Conservation (phyloP, 192 early-diverging fungal genomes). For the Funneliformis mosseae region DNA sequence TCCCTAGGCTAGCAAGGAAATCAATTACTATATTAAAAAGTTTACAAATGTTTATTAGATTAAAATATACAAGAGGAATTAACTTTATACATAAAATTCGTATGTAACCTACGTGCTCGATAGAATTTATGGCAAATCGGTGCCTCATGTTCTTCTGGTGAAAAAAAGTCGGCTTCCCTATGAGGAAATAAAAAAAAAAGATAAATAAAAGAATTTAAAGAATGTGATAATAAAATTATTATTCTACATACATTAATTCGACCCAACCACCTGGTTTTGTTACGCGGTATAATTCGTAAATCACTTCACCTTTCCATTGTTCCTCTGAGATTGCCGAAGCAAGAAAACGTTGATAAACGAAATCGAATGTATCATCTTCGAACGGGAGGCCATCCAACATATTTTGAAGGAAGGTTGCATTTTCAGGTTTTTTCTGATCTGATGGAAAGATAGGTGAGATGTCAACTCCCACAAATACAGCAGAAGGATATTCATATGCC, state of each 20-base stretch:
- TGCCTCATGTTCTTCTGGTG: background rate
- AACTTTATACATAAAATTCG: too few species aligned
- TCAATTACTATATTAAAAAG: background rate
- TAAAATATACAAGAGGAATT: background rate
- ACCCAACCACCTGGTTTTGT: conserved; percentile 32
- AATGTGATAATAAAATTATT: background rate
- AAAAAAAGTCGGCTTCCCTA: background rate
- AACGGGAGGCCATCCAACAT: conserved; percentile 31
- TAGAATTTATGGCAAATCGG: background rate
- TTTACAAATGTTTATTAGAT: too few species aligned
- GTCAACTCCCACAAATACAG: conserved; percentile 40
- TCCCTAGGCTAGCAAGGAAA: background rate
- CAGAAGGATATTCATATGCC: conserved; percentile 38
- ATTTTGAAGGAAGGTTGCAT: conserved; percentile 21
- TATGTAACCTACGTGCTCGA: background rate
- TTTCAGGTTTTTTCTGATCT: background rate
- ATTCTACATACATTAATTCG: conserved; percentile 20
- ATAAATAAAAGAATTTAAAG: background rate
- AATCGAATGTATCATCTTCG: conserved; percentile 26
- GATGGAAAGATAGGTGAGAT: conserved; percentile 35
- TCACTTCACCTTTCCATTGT: background rate
- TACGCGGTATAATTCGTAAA: conserved; percentile 24
- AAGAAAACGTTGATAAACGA: conserved; percentile 18
- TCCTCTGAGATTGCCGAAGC: background rate
- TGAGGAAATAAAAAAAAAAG: background rate